These are phyloP conservation scores for Cystoisospora suis DNA, from an alignment of 169 alveolate genomes.

Conservation along the genomic window DNA sequence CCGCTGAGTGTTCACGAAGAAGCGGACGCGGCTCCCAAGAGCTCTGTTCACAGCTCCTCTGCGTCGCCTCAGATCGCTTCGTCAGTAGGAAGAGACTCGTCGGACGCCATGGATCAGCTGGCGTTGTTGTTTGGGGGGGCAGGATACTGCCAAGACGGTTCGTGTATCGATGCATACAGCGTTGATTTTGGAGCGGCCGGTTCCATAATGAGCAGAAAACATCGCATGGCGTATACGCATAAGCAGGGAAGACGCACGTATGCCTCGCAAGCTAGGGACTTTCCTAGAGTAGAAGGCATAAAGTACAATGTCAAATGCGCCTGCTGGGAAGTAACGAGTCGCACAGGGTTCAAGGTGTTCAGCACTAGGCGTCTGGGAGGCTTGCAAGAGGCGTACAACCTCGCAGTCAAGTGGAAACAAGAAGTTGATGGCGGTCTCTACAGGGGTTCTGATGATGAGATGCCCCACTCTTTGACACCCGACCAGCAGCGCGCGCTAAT, in stretches of 20 bases:
- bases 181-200: neutral
- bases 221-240: constrained; percentile 27
- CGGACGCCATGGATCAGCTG: too few species aligned
- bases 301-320: constrained; percentile 62
- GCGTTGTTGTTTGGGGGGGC: too few species aligned
- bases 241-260: constrained; percentile 54
- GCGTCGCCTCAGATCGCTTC: too few species aligned
- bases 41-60: too few species aligned
- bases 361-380: constrained; percentile 62
- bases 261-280: constrained; percentile 56
- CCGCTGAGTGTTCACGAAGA: too few species aligned
- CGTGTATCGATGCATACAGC: too few species aligned
- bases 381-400: constrained; percentile 58
- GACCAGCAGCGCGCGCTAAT: neutral
- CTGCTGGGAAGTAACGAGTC: constrained; percentile 54
- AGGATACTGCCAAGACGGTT: too few species aligned
- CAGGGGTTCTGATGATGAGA: neutral
- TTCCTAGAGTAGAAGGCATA: constrained; percentile 54
- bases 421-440: neutral
- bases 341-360: constrained; percentile 23
- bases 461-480: too few species aligned
- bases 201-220: neutral
- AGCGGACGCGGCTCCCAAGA: too few species aligned
- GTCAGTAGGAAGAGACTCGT: too few species aligned
- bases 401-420: constrained; percentile 59